phyloP scores from a whole-genome alignment of 1,284 basidiomycete species.

The Cutaneotrichosporon sp. region DNA sequence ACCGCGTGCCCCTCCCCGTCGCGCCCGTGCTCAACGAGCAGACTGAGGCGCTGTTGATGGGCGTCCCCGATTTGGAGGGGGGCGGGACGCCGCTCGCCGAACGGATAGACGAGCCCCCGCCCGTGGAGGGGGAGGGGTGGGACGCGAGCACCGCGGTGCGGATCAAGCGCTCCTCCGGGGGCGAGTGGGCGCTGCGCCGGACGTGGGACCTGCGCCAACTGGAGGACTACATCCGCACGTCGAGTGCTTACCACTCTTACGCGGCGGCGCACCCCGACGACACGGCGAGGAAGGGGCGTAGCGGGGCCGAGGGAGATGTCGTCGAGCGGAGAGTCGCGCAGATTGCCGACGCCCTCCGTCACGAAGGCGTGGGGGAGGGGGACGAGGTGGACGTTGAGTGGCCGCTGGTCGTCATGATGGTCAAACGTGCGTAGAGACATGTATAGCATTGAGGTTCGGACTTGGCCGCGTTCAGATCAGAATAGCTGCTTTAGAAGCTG shows the following conservation, averaged over 20 bases:
- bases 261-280: constrained; percentile 67
- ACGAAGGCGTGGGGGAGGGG: constrained; percentile 35
- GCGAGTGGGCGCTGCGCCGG: constrained; percentile 64
- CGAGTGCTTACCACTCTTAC: constrained; percentile 71
- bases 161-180: constrained; percentile 25
- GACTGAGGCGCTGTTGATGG: constrained; percentile 29
- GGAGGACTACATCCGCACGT: constrained; percentile 69
- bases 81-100: constrained; percentile 8
- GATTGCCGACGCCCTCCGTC: constrained; percentile 57
- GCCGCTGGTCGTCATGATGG: constrained; percentile 68
- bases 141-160: constrained; percentile 32
- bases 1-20: constrained; percentile 66
- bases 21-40: constrained; percentile 13
- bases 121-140: constrained; percentile 39
- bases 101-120: constrained; percentile 17
- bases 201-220: constrained; percentile 66
- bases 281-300: constrained; percentile 35
- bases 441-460: not conserved
- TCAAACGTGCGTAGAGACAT: constrained; percentile 11
- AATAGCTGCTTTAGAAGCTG: no score
- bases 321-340: constrained; percentile 63
- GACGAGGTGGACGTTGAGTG: constrained; percentile 64
- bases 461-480: no score
- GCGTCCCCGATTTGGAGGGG: constrained; percentile 56
- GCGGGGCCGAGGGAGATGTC: constrained; percentile 60